A percentile compares a stretch with the other conserved stretches of the same genome.
phyloP scores from a whole-genome alignment of 352 stramenopile species.

The Halophytophthora polymorphica region DNA sequence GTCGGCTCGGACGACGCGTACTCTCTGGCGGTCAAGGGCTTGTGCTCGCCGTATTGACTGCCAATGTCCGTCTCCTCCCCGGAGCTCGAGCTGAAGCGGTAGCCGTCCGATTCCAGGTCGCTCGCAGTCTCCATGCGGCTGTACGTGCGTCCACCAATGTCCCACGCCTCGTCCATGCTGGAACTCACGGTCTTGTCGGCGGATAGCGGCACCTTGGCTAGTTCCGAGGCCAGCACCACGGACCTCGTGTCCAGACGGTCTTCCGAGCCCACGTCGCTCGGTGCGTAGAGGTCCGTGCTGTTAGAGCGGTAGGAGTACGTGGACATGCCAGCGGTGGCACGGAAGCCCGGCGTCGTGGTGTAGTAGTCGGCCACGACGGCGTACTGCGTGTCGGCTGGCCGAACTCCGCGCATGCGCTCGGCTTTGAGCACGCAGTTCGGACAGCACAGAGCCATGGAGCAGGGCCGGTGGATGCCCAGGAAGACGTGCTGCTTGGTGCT shows the following conservation, averaged over 20 bases:
- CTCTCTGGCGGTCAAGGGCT: background rate
- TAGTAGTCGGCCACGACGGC: constrained; percentile 27
- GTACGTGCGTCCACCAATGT: constrained; percentile 14
- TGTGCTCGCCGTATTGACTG: constrained; percentile 3
- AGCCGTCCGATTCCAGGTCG: constrained; percentile 30
- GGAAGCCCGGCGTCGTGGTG: background rate
- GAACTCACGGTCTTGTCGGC: constrained; percentile 20
- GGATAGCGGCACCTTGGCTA: background rate
- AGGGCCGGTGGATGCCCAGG: constrained; percentile 13
- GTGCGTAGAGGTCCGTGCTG: constrained; percentile 10
- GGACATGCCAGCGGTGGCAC: background rate
- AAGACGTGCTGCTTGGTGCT: constrained; percentile 27
- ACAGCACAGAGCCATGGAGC: constrained; percentile 24
- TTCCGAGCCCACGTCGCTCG: background rate
- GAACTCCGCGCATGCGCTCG: constrained; percentile 17
- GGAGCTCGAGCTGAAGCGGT: constrained; percentile 27
- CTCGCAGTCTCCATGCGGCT: constrained; percentile 15
- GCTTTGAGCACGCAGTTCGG: constrained; percentile 29
- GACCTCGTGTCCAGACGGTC: too few species aligned
- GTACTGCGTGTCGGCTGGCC: constrained; percentile 18
- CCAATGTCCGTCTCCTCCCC: constrained; percentile 20
- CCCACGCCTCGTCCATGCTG: constrained; percentile 18
- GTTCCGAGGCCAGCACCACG: too few species aligned
- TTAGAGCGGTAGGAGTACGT: constrained; percentile 2
- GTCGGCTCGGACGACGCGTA: constrained; percentile 8